Evolutionary conservation across 2,329 filamentous ascomycete species (phyloP), one percentile per base, ranked within the genome.

Genomic region (Phyllosticta citribraziliensis): DNA sequence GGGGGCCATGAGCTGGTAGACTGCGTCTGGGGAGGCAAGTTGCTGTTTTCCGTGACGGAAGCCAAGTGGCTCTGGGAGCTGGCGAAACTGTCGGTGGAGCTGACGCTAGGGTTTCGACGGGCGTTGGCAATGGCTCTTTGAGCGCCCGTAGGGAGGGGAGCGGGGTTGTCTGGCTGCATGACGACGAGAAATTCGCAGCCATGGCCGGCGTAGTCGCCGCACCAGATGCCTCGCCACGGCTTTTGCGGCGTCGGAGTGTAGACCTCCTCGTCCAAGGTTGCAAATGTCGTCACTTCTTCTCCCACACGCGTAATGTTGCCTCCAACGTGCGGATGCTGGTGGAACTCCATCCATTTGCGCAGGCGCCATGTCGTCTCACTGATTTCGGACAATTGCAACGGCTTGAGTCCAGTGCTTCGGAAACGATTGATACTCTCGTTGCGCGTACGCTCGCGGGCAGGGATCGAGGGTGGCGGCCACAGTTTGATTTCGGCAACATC

Each of bases 171-270:
- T 0, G 85, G 85, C 69, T 99, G 94, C 66, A 91, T 79, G 54
- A 97, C 78, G 12, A 95, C 78, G 4, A 97, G 70, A 61, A 97
- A 96, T 72, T 97, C 93, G 71, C 88, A 92, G 0, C 92, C 91
- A 67, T 97, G 92, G 0, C 84, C 85, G 25, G 85, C 88, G 69
- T 96, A 97, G 71, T 97, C 92, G 0, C 92, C 92, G 17, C 91
- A 88, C 88, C 90, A 97, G 30, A 99, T 90, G 0, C 93, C 93
- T 64, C 91, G 85, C 78, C 87, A 97, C 0, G 91, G 92, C 70
- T 91, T 93, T 60, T 86, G 80, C 10, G 76, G 72, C 0, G 91
- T 96, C 0, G 93, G 91, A 0, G 85, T 94, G 70, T 96, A 97
- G n/a, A 88, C 74, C 2, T 76, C 76, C 2, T 85, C 83, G 52